phyloP scores from a whole-genome alignment of 2,329 filamentous ascomycete genomes.

The Calonectria honghensis region DNA sequence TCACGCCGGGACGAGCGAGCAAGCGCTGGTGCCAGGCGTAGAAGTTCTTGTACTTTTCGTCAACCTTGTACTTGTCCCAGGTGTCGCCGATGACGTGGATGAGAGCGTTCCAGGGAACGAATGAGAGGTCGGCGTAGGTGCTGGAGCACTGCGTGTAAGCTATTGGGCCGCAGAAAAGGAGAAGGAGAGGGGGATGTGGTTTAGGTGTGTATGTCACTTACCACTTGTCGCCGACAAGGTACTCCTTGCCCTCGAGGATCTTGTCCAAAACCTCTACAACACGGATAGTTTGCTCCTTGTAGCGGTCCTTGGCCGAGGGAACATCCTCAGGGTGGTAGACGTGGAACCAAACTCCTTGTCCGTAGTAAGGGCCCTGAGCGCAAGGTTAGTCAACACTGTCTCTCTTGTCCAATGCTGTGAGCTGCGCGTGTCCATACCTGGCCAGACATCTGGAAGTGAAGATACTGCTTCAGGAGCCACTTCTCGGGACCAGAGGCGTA shows the following conservation, averaged over 20 bases:
- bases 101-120: slow-evolving; percentile 57
- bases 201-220: slow-evolving; percentile 42
- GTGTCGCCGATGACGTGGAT: slow-evolving; percentile 43
- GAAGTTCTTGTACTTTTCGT: slow-evolving; percentile 60
- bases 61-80: slow-evolving; percentile 52
- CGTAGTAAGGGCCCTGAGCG: slow-evolving; percentile 60
- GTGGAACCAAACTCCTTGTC: slow-evolving; percentile 59
- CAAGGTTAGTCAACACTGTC: neutral
- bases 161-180: neutral
- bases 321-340: slow-evolving; percentile 55
- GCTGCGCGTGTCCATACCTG: slow-evolving; percentile 49
- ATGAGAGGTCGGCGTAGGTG: slow-evolving; percentile 60
- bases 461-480: slow-evolving; percentile 59
- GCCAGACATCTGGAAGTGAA: slow-evolving; percentile 63
- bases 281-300: slow-evolving; percentile 56
- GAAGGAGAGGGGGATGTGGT: neutral
- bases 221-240: slow-evolving; percentile 60
- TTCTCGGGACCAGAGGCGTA: slow-evolving; percentile 53
- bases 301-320: slow-evolving; percentile 57
- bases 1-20: slow-evolving; percentile 56
- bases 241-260: slow-evolving; percentile 59
- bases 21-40: slow-evolving; percentile 60
- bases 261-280: slow-evolving; percentile 58
- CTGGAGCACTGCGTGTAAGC: slow-evolving; percentile 39
- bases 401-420: neutral